phyloP scores from a whole-genome alignment of 75 land plant genomes.

The Cupressus sempervirens region DNA sequence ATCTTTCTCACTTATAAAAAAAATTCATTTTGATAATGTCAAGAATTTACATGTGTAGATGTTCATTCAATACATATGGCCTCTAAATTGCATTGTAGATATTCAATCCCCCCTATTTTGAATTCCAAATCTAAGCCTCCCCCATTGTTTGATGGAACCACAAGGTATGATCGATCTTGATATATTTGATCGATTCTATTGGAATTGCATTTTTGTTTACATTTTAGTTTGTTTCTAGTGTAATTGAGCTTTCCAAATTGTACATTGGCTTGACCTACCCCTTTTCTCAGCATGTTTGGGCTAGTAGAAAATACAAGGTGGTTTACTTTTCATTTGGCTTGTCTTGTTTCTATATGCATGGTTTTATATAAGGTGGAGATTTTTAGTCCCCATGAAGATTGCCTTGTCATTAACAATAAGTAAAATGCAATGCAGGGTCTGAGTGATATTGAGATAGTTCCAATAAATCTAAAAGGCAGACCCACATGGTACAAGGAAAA shows the following conservation, averaged over 20 bases:
- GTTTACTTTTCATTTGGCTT: not conserved
- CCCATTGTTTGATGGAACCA: constrained; percentile 67
- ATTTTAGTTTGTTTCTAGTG: not conserved
- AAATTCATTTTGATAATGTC: no score
- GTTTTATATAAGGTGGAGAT: not conserved
- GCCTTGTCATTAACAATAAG: not conserved
- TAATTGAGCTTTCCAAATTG: constrained; percentile 14
- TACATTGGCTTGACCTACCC: constrained; percentile 25
- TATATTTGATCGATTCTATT: not conserved
- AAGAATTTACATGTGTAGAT: no score
- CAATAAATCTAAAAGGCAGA: constrained; percentile 17
- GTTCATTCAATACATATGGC: no score
- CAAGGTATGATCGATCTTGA: constrained; percentile 24
- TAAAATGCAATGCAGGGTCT: constrained; percentile 26
- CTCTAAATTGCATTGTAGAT: no score
- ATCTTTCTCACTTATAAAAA: no score
- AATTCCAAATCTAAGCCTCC: no score
- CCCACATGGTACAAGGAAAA: constrained; percentile 30
- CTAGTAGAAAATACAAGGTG: constrained; percentile 38
- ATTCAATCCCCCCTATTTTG: no score
- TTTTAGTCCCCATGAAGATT: no score
- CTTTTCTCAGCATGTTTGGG: constrained; percentile 33
- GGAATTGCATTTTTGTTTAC: not conserved
- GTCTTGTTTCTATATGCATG: not conserved
- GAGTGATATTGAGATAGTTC: constrained; percentile 29